A percentile compares a stretch with the other conserved stretches of the same genome.
These are phyloP conservation scores for Chamaecyparis obtusa DNA, from an alignment of 75 land plant genomes.

Conservation along the genomic window DNA sequence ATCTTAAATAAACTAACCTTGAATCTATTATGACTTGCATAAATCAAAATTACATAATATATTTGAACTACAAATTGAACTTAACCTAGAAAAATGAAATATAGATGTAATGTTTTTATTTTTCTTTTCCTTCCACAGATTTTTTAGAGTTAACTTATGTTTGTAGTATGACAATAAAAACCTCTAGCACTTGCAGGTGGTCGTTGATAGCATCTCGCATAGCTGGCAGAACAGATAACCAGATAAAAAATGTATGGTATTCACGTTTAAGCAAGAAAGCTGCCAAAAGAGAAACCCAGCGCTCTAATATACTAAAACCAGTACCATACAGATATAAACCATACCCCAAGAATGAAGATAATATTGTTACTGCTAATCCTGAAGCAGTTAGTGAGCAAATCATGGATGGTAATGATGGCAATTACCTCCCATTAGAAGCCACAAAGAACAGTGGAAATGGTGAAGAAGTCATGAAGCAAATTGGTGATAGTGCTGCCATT, in stretches of 20 bases:
- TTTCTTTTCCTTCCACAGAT: not conserved
- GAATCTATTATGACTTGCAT: too few relatives aligned
- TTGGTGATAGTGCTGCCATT: not conserved
- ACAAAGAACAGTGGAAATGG: not conserved
- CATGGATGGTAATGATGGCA: not conserved
- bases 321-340: not conserved
- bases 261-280: not conserved
- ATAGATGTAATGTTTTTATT: not conserved
- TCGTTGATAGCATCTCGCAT: not conserved
- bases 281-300: not conserved
- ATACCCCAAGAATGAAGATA: not conserved
- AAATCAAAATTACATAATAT: too few relatives aligned
- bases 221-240: constrained; percentile 6
- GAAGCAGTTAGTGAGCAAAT: not conserved
- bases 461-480: not conserved
- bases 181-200: not conserved
- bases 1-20: too few relatives aligned
- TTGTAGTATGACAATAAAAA: not conserved
- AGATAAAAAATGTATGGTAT: not conserved
- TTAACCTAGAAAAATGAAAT: not conserved
- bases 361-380: not conserved
- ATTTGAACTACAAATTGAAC: too few relatives aligned
- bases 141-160: not conserved
- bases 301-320: not conserved
- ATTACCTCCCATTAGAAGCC: not conserved